Conservation (phyloP, 2,329 filamentous ascomycete genomes). For the Paecilomyces dactylethromorphus region DNA sequence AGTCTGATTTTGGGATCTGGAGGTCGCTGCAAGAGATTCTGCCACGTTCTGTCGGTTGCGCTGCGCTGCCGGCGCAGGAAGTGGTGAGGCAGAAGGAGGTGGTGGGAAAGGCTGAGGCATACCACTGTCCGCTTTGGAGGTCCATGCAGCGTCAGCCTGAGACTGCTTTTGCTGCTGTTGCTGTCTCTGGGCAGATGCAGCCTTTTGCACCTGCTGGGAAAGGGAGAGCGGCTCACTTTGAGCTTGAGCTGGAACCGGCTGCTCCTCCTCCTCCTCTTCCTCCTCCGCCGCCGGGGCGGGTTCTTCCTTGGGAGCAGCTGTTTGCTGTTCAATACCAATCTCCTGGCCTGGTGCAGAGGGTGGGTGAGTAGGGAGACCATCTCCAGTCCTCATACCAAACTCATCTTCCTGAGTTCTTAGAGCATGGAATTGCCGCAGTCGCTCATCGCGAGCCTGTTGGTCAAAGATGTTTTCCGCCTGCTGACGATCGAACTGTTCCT, state of each 20-base stretch:
- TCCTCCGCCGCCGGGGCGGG: constrained; percentile 32
- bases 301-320: constrained; percentile 29
- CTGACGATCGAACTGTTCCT: constrained; percentile 46
- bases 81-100: constrained; percentile 67
- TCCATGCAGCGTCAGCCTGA: constrained; percentile 50
- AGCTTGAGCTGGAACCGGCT: constrained; percentile 14
- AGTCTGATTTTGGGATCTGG: constrained; percentile 70
- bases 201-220: constrained; percentile 78
- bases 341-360: constrained; percentile 22
- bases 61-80: constrained; percentile 84
- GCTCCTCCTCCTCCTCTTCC: constrained; percentile 7
- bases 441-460: constrained; percentile 53
- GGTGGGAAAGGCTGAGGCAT: constrained; percentile 66
- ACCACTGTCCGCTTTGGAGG: constrained; percentile 53
- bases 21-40: constrained; percentile 59
- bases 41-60: constrained; percentile 77
- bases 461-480: constrained; percentile 42
- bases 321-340: constrained; percentile 16
- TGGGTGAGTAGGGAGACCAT: constrained; percentile 36
- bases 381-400: constrained; percentile 27
- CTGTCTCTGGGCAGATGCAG: constrained; percentile 41
- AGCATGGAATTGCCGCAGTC: constrained; percentile 77
- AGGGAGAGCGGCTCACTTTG: constrained; percentile 54
- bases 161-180: constrained; percentile 32
- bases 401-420: constrained; percentile 66